Conservation (phyloP, 805 yeast genomes). For the Candida ficus region DNA sequence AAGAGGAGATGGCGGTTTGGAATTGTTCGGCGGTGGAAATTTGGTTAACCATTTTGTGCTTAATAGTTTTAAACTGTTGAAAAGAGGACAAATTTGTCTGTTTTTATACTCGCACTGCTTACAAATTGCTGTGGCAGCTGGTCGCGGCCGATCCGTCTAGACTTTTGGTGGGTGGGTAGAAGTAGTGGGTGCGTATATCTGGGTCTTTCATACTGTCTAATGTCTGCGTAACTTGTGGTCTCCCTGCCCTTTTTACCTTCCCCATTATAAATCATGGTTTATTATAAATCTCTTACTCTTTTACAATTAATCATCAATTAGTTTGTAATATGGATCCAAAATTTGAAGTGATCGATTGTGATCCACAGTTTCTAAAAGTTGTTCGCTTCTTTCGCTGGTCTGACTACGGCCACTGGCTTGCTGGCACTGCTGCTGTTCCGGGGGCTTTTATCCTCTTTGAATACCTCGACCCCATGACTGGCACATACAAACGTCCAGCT, state of each 20-base stretch:
- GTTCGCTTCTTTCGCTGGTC: constrained; percentile 65
- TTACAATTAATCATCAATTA: background rate
- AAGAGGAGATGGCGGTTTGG: constrained; percentile 52
- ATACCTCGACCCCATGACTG: constrained; percentile 41
- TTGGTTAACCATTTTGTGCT: constrained; percentile 46
- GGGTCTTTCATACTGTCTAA: no score
- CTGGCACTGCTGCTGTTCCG: constrained; percentile 46
- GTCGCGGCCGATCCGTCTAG: no score
- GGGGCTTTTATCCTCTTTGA: constrained; percentile 39
- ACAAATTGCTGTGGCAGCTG: constrained; percentile 4
- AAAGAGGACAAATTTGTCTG: background rate
- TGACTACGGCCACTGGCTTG: constrained; percentile 52
- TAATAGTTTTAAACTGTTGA: background rate
- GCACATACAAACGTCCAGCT: constrained; percentile 45
- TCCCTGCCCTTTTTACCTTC: no score
- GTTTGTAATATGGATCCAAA: constrained; percentile 4
- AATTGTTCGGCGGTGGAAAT: constrained; percentile 55
- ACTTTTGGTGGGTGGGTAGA: no score
- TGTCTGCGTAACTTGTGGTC: background rate
- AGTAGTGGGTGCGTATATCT: no score
- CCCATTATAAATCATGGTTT: no score
- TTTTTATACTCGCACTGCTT: constrained; percentile 1
- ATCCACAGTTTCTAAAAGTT: constrained; percentile 71
- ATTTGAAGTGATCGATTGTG: constrained; percentile 54
- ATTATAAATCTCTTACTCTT: no score